phyloP scores from a whole-genome alignment of 2,329 filamentous ascomycete species.

The Ilyonectria destructans region DNA sequence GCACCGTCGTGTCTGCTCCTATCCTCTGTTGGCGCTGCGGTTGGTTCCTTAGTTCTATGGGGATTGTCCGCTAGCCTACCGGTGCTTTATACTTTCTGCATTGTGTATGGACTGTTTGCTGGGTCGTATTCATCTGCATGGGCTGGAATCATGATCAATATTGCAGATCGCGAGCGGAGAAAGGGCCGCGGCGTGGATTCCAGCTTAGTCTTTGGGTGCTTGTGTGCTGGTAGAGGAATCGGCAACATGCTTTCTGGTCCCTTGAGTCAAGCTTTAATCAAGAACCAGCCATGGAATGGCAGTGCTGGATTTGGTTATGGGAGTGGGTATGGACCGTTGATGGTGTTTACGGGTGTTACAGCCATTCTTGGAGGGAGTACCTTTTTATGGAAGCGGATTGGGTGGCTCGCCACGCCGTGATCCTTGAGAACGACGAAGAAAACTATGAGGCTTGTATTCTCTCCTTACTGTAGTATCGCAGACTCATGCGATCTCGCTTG shows the following conservation, averaged over 20 bases:
- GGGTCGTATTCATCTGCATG: constrained; percentile 73
- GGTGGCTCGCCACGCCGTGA: constrained; percentile 18
- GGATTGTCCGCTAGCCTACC: constrained; percentile 66
- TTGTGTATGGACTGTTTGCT: constrained; percentile 76
- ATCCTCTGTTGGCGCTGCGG: constrained; percentile 67
- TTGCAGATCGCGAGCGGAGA: constrained; percentile 53
- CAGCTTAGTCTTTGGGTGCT: constrained; percentile 68
- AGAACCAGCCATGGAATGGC: constrained; percentile 59
- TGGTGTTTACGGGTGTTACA: constrained; percentile 67
- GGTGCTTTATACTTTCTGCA: constrained; percentile 71
- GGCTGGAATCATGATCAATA: constrained; percentile 61
- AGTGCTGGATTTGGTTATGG: constrained; percentile 62
- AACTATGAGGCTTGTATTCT: too few species aligned
- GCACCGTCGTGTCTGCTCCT: constrained; percentile 67
- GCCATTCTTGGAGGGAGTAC: constrained; percentile 39
- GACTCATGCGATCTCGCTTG: too few species aligned
- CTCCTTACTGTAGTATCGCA: too few species aligned
- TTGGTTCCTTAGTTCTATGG: constrained; percentile 73
- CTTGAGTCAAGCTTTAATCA: constrained; percentile 66
- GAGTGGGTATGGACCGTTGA: constrained; percentile 68
- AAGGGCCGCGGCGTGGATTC: constrained; percentile 52
- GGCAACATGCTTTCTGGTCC: constrained; percentile 72
- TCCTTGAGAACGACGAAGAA: too few species aligned
- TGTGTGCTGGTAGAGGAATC: constrained; percentile 71
- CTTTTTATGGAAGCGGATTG: constrained; percentile 37